Percentiles rank a stretch among this genome's conserved stretches.
Conservation (phyloP, 805 yeast genomes). For the Candida nanaspora region DNA sequence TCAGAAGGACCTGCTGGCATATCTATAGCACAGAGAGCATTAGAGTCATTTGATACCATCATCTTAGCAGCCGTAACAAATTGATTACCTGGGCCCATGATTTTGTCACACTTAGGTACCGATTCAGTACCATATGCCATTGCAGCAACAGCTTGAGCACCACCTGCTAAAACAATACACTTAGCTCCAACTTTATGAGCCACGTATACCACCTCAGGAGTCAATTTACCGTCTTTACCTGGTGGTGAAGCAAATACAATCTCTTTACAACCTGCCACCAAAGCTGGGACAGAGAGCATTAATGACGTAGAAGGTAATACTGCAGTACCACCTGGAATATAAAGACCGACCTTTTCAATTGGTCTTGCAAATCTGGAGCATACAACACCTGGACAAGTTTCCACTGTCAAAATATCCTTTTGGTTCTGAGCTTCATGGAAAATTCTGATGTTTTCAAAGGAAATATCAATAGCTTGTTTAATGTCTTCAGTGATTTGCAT, state of each 20-base stretch:
- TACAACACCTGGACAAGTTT: conserved; percentile 88
- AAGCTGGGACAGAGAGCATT: conserved; percentile 98
- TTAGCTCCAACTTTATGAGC: conserved; percentile 94
- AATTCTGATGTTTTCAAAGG: conserved; percentile 79
- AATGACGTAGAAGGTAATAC: conserved; percentile 95
- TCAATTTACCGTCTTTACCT: conserved; percentile 81
- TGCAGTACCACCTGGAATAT: conserved; percentile 99
- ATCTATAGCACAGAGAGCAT: conserved; percentile 92
- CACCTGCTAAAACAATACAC: conserved; percentile 91
- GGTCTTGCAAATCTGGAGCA: conserved; percentile 96
- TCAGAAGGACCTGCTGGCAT: conserved; percentile 99
- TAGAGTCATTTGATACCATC: conserved; percentile 93
- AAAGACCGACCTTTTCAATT: conserved; percentile 88
- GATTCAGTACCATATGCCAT: conserved; percentile 97
- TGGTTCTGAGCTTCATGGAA: conserved; percentile 94
- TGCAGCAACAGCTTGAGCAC: conserved; percentile 98
- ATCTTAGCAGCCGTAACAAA: conserved; percentile 99
- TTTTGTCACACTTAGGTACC: conserved; percentile 91
- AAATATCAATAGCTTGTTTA: conserved; percentile 80
- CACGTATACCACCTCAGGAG: conserved; percentile 96
- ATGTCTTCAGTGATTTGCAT: conserved; percentile 70
- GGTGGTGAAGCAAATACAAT: conserved; percentile 95
- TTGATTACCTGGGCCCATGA: conserved; percentile 98
- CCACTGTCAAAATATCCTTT: conserved; percentile 66
- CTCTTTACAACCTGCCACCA: conserved; percentile 93